These are phyloP conservation scores for Melampsora larici-populina DNA, from an alignment of 1,284 basidiomycete genomes.

Conservation along the genomic window DNA sequence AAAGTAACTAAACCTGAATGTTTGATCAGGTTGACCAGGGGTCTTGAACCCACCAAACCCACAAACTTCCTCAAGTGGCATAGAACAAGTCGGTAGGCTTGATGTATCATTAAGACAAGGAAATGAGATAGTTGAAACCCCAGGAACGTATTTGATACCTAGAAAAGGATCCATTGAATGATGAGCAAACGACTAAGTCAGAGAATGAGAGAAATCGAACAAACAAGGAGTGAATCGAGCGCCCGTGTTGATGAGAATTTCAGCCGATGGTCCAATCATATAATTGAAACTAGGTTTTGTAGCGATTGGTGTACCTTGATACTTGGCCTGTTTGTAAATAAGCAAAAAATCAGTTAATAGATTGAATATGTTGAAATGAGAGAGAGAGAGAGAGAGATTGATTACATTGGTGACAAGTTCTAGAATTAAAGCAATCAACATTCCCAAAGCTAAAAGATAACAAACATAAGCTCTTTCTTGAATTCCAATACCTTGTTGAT, in stretches of 20 bases:
- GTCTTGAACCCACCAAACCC: slow-evolving; percentile 35
- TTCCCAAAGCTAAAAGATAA: slow-evolving; percentile 22
- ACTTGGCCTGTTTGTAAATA: slow-evolving; percentile 17
- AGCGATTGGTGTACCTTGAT: slow-evolving; percentile 35
- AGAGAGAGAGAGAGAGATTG: not conserved
- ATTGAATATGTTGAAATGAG: not conserved
- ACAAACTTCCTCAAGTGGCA: slow-evolving; percentile 35
- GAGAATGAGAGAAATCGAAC: slow-evolving; percentile 48
- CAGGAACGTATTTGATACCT: slow-evolving; percentile 38
- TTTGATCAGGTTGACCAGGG: slow-evolving; percentile 39
- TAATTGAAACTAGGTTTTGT: slow-evolving; percentile 42
- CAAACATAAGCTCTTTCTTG: slow-evolving; percentile 33
- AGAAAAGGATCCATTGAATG: slow-evolving; percentile 20
- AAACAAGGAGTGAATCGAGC: slow-evolving; percentile 54
- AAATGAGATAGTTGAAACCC: slow-evolving; percentile 24
- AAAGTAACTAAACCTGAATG: slow-evolving; percentile 11
- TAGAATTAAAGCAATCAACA: slow-evolving; percentile 37
- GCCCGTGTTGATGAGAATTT: slow-evolving; percentile 53
- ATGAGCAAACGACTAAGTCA: slow-evolving; percentile 45
- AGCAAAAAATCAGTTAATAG: not conserved
- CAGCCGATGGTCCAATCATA: slow-evolving; percentile 52
- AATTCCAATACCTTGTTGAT: slow-evolving; percentile 30
- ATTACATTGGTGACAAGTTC: slow-evolving; percentile 37
- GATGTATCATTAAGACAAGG: slow-evolving; percentile 38
- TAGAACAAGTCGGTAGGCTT: not conserved